These are phyloP conservation scores for Phytophthora agathidicida DNA, from an alignment of 352 stramenopile genomes.

Conservation along the genomic window DNA sequence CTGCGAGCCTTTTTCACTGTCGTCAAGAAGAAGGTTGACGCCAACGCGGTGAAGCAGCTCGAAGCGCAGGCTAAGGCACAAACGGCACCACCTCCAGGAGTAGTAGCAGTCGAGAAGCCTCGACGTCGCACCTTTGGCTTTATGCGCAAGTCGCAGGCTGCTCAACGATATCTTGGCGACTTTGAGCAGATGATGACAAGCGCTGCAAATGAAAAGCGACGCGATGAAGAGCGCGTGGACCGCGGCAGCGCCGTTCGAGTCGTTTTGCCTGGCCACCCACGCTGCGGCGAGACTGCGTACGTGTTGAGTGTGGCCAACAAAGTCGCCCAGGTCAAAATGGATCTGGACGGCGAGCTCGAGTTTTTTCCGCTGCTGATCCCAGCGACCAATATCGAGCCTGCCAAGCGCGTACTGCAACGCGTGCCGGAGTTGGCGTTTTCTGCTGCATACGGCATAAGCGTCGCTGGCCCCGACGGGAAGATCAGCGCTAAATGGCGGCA, in stretches of 20 bases:
- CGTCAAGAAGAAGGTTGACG: slow-evolving; percentile 61
- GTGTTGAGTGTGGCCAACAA: slow-evolving; percentile 67
- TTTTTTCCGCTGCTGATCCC: slow-evolving; percentile 76
- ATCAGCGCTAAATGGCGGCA: slow-evolving; percentile 59
- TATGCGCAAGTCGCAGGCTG: slow-evolving; percentile 46
- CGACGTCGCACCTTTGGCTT: slow-evolving; percentile 21
- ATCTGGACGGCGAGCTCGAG: slow-evolving; percentile 79
- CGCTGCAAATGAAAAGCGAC: slow-evolving; percentile 46
- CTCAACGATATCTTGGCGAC: slow-evolving; percentile 62
- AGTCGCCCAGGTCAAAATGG: slow-evolving; percentile 82
- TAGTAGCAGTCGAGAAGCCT: slow-evolving; percentile 4
- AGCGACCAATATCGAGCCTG: slow-evolving; percentile 57
- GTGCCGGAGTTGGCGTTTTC: slow-evolving; percentile 72
- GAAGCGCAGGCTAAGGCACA: slow-evolving; percentile 23
- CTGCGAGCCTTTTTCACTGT: slow-evolving; percentile 68
- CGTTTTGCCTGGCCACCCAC: slow-evolving; percentile 75
- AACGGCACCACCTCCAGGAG: not conserved
- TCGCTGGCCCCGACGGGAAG: slow-evolving; percentile 32
- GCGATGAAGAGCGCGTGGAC: slow-evolving; percentile 40
- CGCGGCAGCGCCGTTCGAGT: slow-evolving; percentile 71
- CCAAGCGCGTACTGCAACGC: slow-evolving; percentile 61
- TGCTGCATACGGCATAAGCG: slow-evolving; percentile 41
- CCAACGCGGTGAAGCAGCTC: slow-evolving; percentile 31
- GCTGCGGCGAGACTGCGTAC: slow-evolving; percentile 78
- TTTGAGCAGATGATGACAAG: slow-evolving; percentile 62